Percentiles rank a stretch among this genome's conserved stretches.
These are phyloP conservation scores for Phaeoacremonium minimum DNA, from an alignment of 2,329 filamentous ascomycete species.

Conservation along the genomic window DNA sequence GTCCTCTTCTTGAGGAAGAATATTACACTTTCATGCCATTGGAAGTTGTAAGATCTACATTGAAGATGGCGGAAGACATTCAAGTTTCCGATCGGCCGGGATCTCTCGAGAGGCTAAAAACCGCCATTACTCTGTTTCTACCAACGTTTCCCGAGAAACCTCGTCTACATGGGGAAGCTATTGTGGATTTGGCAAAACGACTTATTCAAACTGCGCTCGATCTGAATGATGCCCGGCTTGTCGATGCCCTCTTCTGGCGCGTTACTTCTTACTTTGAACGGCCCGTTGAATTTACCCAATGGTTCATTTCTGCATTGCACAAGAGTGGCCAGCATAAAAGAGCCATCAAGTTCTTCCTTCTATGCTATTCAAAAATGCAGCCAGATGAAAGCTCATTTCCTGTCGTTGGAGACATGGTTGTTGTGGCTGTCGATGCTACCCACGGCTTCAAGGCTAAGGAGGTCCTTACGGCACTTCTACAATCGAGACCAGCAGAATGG, in stretches of 20 bases:
- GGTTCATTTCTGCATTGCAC: slow-evolving; percentile 24
- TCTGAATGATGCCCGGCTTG: neutral
- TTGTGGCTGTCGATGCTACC: slow-evolving; percentile 23
- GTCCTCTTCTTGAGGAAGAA: slow-evolving; percentile 21
- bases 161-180: neutral
- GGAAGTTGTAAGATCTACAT: slow-evolving; percentile 19
- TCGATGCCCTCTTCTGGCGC: slow-evolving; percentile 24
- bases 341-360: slow-evolving; percentile 27
- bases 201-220: neutral
- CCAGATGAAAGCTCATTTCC: slow-evolving; percentile 14
- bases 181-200: neutral
- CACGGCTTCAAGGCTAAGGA: slow-evolving; percentile 18
- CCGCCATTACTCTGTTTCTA: slow-evolving; percentile 24
- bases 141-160: slow-evolving; percentile 19
- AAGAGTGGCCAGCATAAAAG: slow-evolving; percentile 21
- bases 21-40: slow-evolving; percentile 31
- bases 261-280: slow-evolving; percentile 18
- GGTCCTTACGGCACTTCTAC: slow-evolving; percentile 22
- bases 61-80: neutral
- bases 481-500: slow-evolving; percentile 12
- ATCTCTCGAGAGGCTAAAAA: slow-evolving; percentile 9
- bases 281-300: slow-evolving; percentile 18
- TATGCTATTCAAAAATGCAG: slow-evolving; percentile 20
- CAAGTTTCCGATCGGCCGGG: neutral
- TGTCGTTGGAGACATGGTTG: slow-evolving; percentile 22